Evolutionary conservation across 345 rosid species (phyloP).

Genomic region (Dimocarpus longan): DNA sequence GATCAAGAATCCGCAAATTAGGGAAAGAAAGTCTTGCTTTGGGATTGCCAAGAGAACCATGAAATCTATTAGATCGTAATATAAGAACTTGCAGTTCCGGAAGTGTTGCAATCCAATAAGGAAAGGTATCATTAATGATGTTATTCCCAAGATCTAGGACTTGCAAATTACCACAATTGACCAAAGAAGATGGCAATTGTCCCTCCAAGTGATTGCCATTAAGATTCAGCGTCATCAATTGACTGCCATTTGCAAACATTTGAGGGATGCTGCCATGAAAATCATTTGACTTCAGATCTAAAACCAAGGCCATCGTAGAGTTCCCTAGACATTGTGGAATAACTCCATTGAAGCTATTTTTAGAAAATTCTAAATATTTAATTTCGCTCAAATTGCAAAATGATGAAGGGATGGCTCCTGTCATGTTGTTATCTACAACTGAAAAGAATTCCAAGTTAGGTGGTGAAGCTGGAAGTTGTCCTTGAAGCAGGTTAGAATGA

Average conservation of each 20-base stretch:
- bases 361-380: background rate
- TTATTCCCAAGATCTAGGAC: constrained; percentile 28
- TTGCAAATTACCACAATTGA: constrained; percentile 21
- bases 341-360: constrained; percentile 1
- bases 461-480: background rate
- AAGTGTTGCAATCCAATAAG: constrained; percentile 29
- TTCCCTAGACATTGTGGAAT: constrained; percentile 28
- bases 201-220: constrained; percentile 29
- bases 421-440: background rate
- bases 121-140: constrained; percentile 19
- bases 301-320: background rate
- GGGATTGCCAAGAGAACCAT: constrained; percentile 1
- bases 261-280: constrained; percentile 22
- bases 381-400: constrained; percentile 9
- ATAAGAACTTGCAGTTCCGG: constrained; percentile 16
- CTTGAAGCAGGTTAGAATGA: constrained; percentile 14
- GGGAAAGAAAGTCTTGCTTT: background rate
- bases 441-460: background rate
- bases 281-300: constrained; percentile 20
- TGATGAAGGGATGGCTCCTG: constrained; percentile 9
- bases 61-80: constrained; percentile 20
- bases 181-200: constrained; percentile 20
- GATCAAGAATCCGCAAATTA: background rate
- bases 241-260: background rate
- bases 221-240: constrained; percentile 2